phyloP scores from a whole-genome alignment of 2,329 filamentous ascomycete species.

The Epichloe hybrida region DNA sequence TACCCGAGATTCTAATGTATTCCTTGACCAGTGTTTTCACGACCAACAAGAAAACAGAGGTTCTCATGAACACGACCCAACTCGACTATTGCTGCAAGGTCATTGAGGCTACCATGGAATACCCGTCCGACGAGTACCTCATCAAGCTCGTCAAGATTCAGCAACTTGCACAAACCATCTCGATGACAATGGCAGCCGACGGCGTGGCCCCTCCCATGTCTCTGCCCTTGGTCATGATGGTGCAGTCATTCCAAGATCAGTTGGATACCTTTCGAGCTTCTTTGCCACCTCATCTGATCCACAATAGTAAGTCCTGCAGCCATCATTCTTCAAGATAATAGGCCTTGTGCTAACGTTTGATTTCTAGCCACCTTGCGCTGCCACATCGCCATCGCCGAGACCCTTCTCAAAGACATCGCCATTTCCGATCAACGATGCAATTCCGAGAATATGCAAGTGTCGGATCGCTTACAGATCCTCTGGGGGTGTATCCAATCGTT shows the following conservation, averaged over 20 bases:
- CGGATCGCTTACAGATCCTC: conserved; percentile 30
- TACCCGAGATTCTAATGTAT: background rate
- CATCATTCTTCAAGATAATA: background rate
- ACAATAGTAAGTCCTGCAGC: conserved; percentile 18
- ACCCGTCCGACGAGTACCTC: conserved; percentile 29
- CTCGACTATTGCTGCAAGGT: conserved; percentile 29
- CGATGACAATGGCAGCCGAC: conserved; percentile 23
- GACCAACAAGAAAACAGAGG: conserved; percentile 33
- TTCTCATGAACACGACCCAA: conserved; percentile 31
- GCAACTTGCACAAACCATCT: conserved; percentile 34
- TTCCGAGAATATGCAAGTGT: conserved; percentile 17
- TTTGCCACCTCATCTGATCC: conserved; percentile 20
- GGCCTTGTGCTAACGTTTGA: background rate
- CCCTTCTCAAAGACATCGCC: conserved; percentile 33
- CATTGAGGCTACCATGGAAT: conserved; percentile 28
- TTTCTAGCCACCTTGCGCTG: conserved; percentile 24
- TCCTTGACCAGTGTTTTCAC: conserved; percentile 23
- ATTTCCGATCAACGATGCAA: conserved; percentile 25
- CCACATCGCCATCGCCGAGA: conserved; percentile 31
- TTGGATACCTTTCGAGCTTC: conserved; percentile 25
- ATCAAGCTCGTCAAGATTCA: conserved; percentile 33
- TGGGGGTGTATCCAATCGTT: conserved; percentile 29
- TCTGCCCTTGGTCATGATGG: conserved; percentile 26
- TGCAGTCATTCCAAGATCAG: conserved; percentile 31
- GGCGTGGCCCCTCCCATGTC: conserved; percentile 18